Evolutionary conservation across 176 grass and related monocot species (phyloP), one percentile per base, ranked within the genome.

Genomic region (Cenchrus purpureus): DNA sequence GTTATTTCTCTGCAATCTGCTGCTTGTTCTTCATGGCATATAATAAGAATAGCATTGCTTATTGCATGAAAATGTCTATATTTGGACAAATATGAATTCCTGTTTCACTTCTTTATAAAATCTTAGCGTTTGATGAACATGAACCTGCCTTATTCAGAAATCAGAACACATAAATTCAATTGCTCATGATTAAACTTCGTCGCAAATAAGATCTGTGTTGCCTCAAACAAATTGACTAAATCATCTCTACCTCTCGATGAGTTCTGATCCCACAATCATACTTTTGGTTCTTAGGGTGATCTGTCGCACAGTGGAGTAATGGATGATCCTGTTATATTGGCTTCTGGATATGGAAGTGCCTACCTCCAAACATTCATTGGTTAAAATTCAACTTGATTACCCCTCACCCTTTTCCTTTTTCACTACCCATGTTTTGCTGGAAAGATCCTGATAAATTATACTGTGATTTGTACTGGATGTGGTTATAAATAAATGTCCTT

Each of bases 291-390:
- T 22, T 58, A 90, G 88, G 79, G 4, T 78, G 88, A 65, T 83
- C n/a, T 10, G 32, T 64, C 40, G 66, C 56, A 65, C 15, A 74
- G 0, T 70, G 25, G 37, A 86, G 40, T 44, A 71, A 86, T 86
- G 88, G 57, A 42, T 7, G 42, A 86, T 90, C 84, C 73, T 10
- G 59, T 90, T 29, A 86, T 90, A 48, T 60, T 90, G 79, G 65
- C 66, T 2, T 90, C 88, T 44, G 88, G 84, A 83, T 12, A 86
- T 83, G 88, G 86, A 86, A 90, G 88, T 86, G 42, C 53, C 29
- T 40, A 66, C 5, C 48, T 78, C 49, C 70, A 19, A 44, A 6
- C 5, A 7, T 71, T 77, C 25, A 20, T 76, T 76, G 40, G 46
- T 76, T 83, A 57, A 61, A 14, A 10, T 65, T 44, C 12, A 85